These are phyloP conservation scores for Quercus wislizeni DNA, from an alignment of 306 rosid genomes.

Conservation along the genomic window DNA sequence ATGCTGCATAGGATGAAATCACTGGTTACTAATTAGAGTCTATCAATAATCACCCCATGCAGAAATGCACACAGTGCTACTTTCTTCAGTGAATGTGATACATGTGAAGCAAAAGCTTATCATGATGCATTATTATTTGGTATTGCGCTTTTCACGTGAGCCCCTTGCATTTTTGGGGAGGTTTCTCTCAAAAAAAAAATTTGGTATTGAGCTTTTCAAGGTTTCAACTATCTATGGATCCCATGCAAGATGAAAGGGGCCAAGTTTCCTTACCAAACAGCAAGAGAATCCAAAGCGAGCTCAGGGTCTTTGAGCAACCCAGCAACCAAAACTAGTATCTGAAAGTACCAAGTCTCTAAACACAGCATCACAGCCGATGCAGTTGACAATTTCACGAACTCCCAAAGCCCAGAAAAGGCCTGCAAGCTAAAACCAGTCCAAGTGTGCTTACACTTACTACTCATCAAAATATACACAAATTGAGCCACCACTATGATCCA, in stretches of 20 bases:
- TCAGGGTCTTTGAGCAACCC: slow-evolving; percentile 63
- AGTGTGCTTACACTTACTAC: slow-evolving; percentile 31
- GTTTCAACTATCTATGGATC: not conserved
- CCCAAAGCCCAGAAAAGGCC: slow-evolving; percentile 52
- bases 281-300: slow-evolving; percentile 57
- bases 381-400: slow-evolving; percentile 48
- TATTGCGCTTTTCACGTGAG: too few relatives aligned
- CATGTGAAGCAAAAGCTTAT: not conserved
- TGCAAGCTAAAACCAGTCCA: slow-evolving; percentile 52
- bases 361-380: slow-evolving; percentile 84
- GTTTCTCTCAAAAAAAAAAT: too few relatives aligned
- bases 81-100: not conserved
- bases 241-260: not conserved
- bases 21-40: not conserved
- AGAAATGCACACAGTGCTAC: not conserved
- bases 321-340: slow-evolving; percentile 58
- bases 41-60: not conserved
- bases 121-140: too few relatives aligned
- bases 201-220: too few relatives aligned
- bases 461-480: slow-evolving; percentile 33
- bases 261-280: slow-evolving; percentile 47
- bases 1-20: slow-evolving; percentile 42
- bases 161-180: too few relatives aligned
- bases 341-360: slow-evolving; percentile 72
- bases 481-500: slow-evolving; percentile 70